Base-by-base conservation (phyloP, 2,329 filamentous ascomycete genomes). In the Dactylellina cionopaga region DNA sequence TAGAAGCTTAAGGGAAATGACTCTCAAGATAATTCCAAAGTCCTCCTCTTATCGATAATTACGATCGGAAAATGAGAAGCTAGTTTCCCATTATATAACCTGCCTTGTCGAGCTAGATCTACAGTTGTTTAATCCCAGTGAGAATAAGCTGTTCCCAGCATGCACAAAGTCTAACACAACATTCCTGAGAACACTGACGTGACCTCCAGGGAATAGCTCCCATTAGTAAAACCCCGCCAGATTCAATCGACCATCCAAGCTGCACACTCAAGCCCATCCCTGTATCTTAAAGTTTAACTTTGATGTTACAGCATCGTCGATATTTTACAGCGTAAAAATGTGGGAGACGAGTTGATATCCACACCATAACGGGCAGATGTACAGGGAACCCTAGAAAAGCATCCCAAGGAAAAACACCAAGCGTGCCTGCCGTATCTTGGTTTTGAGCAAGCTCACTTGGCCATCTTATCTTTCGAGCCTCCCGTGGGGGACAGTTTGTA, bases 401-500 rank as follows among this genome's bases (percentile, higher is more conserved):
- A 17, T 2, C n/a, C 51, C 51, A 49, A 56, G 41, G 39, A n/a
- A n/a, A 43, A 44, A 13, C 10, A 11, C 19, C 35, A 52, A 52
- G 44, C 52, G 58, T 52, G 46, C 31, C 58, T 49, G 17, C 54
- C 11, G 29, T 37, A 31, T 15, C 51, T 52, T 58, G 56, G 51
- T 65, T 49, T 33, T 7, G 22, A n/a, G 59, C 51, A 64, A 64
- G 59, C 59, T 64, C 59, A 66, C 51, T 66, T 49, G 62, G 51
- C 62, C 43, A 49, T 51, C 62, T 66, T 66, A 66, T 66, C 62
- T 66, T 49, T 47, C 37, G 10, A 15, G n/a, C n/a, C n/a, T n/a
- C n/a, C 41, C 41, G 52, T 41, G 52, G 51, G 27, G 29, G 52
- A 11, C 29, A 27, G n/a, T 17, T 15, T 27, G 25, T 17, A 35